These are phyloP conservation scores for Zychaea mexicana DNA, from an alignment of 371 early-diverging fungal species.

Conservation along the genomic window DNA sequence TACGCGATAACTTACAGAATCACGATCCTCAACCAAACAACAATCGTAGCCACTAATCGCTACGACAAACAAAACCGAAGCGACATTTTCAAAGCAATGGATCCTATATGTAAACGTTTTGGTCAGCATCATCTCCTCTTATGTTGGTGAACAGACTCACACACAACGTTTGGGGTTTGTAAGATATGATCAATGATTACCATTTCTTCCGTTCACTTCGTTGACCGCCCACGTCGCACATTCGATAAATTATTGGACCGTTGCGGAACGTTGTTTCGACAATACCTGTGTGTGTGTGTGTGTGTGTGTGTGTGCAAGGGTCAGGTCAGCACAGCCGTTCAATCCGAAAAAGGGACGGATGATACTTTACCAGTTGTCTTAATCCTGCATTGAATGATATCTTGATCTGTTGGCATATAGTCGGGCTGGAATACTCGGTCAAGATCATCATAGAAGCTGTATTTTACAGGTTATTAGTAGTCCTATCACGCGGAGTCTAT, in stretches of 20 bases:
- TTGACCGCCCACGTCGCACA: constrained; percentile 98
- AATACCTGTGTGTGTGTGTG: constrained; percentile 67
- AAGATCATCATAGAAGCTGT: constrained; percentile 83
- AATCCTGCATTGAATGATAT: constrained; percentile 76
- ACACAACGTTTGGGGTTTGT: too few species aligned
- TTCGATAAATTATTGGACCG: constrained; percentile 76
- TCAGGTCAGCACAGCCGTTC: too few species aligned
- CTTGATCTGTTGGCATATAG: constrained; percentile 89
- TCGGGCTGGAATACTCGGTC: constrained; percentile 74
- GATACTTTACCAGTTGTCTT: constrained; percentile 41
- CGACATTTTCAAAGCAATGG: constrained; percentile 94
- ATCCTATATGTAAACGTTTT: constrained; percentile 44
- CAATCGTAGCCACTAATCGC: constrained; percentile 95
- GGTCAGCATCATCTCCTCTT: too few species aligned
- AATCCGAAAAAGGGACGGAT: too few species aligned
- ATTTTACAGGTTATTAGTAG: background rate
- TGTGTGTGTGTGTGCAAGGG: too few species aligned
- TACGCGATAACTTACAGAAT: constrained; percentile 72
- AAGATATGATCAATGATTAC: too few species aligned
- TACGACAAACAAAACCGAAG: constrained; percentile 90
- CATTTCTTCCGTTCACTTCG: constrained; percentile 93
- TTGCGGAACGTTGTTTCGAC: constrained; percentile 85
- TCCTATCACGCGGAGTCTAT: background rate
- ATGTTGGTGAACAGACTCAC: too few species aligned
- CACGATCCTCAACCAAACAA: constrained; percentile 91